Base-by-base conservation (phyloP, 352 stramenopile genomes). In the Hyaloperonospora arabidopsidis region DNA sequence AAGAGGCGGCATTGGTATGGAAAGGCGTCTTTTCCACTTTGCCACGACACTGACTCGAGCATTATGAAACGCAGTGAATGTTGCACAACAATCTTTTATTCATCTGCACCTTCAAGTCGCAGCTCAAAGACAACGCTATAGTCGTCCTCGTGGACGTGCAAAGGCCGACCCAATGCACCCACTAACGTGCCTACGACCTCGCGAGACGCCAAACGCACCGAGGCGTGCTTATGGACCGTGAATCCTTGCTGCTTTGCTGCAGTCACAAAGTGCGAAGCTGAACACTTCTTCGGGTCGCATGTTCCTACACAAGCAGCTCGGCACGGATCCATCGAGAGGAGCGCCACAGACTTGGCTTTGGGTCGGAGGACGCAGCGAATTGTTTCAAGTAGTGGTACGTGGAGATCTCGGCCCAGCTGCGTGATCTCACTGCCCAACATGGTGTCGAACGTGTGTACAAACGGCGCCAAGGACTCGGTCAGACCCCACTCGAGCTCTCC, bases 401-500 rank as follows among this genome's bases (percentile, higher is more conserved):
- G 74, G 15, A 78, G 46, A 38, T 56, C 54, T 32, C 74, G 56
- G 0, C 74, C 74, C 22, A 85, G 21, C 52, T 85, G 74, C 5
- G 74, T 85, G 57, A 82, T 72, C 47, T 85, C 74, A 52, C 74
- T 85, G 39, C 74, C 74, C n/a, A 85, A 21, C 52, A 85, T 47
- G 7, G 74, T 67, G 61, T 85, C 74, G 44, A 81, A 85, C 23
- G 67, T 60, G 47, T 54, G 48, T 1, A 18, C 32, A 28, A 70
- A 81, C 21, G 66, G 64, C 28, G 41, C 23, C 17, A 79, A 61
- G 34, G 68, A 65, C 1, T 66, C 43, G 5, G 34, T 18, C 2
- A 68, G 51, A 13, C 65, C 64, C 61, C 70, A 77, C 43, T 79
- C 67, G 10, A 84, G 52, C 44, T 62, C 60, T 1, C 52, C 59